Evolutionary conservation across 2,329 filamentous ascomycete genomes (phyloP), one percentile per base, ranked within the genome.

Genomic region (Shiraia sp.): DNA sequence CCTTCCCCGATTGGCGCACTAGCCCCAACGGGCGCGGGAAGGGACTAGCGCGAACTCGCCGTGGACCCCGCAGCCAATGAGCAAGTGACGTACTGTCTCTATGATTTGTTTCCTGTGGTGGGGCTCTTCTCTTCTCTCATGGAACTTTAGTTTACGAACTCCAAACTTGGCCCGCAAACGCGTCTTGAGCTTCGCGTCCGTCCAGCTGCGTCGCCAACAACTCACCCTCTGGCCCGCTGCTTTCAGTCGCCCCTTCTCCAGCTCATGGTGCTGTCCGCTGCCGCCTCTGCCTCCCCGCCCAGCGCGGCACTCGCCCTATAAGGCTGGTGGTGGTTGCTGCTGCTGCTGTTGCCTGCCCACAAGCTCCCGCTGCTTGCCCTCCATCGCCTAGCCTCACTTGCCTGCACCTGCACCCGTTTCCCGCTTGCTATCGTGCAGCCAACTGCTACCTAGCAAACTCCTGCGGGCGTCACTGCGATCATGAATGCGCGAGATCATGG

Each of bases 201-300:
- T 83, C 47, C 89, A 95, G n/a, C n/a, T n/a, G n/a, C 73, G 84
- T 95, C 59, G 8, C 87, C 88, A 59, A 67, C 79, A 57, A 61
- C 49, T 71, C 28, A n/a, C 26, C 35, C 19, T 17, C 37, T 19
- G 25, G 19, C 26, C 14, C 33, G 23, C 9, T 36, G 22, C 23
- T 34, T 27, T n/a, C n/a, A n/a, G n/a, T 13, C 23, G 40, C 15
- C 27, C 42, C 44, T 36, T 45, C 42, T 47, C 43, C 46, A 53
- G 56, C 59, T 54, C 53, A 65, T 66, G 61, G 55, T 59, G 40
- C 50, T 47, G 48, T 40, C 44, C 32, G 25, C 42, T 34, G 19
- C 47, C 53, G 45, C 52, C 22, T 38, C 32, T 33, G 28, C 44
- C 38, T 41, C 49, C 35, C 52, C 45, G 32, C 41, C 42, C 49